Base-by-base conservation (phyloP, 805 yeast genomes). In the Saccharomycopsis javanensis region DNA sequence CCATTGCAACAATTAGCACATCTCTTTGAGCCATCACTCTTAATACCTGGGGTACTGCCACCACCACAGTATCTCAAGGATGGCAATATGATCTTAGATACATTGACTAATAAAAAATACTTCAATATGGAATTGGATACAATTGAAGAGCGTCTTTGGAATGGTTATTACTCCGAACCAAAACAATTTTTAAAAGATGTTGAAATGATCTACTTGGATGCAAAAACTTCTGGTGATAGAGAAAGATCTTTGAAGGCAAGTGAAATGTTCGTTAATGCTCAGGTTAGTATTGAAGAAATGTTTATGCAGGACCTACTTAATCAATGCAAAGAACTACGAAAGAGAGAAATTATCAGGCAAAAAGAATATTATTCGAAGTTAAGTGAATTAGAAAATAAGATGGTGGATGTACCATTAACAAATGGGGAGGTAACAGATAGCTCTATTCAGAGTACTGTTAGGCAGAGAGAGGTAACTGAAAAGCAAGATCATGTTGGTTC, bases 191-290 rank as follows among this genome's bases (percentile, higher is more conserved):
- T 91, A 64, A 81, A 79, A 62, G 99, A 94, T 67, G 79, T 94
- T 50, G 89, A 85, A 65, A 78, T 86, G 81, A 92, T 94, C 38
- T 83, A 87, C 50, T 76, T 76, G 34, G 99, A 94, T 72, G 79
- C 96, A 0, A 75, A 78, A 34, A 80, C 83, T 0, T 71, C 78
- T 2, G 88, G 88, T 0, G 98, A 92, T 63, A 77, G 98, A 50
- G 99, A 94, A 58, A 76, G 96, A 55, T 73, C 85, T 4, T 75
- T 79, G 45, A 79, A 79, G 63, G 96, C 98, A 0, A 86, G 92
- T 57, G 99, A 94, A 68, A 91, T 94, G 98, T 80, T 80, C 67
- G 96, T 97, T 11, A 91, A 94, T 71, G 96, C 96, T 0, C 96
- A 90, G 69, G 96, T 94, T 67, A 96, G 95, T 5, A 79, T 94